phyloP scores from a whole-genome alignment of 805 yeast species.

The Saccharomycopsis oosterbeekiorum region DNA sequence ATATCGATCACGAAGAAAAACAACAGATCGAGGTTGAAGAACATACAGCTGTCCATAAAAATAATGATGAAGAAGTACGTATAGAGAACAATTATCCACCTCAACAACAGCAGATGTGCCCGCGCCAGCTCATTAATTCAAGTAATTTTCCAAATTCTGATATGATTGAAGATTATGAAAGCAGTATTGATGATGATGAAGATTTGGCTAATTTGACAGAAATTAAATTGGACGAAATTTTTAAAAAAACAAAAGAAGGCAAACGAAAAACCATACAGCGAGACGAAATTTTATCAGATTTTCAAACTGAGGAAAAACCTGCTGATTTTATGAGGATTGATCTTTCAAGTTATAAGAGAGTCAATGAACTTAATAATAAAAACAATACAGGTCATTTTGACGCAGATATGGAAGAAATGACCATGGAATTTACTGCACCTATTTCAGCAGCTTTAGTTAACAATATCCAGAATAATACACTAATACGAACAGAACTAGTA shows the following conservation, averaged over 20 bases:
- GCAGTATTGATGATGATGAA: conserved; percentile 3
- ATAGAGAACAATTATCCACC: neutral
- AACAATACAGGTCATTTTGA: neutral
- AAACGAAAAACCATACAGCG: conserved; percentile 7
- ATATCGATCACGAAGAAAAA: conserved; percentile 14
- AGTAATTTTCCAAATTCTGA: neutral
- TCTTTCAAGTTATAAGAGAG: neutral
- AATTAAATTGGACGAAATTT: conserved; percentile 12
- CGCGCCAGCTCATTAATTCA: conserved; percentile 21
- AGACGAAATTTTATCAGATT: neutral
- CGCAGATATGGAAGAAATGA: conserved; percentile 6
- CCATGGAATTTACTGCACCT: conserved; percentile 10
- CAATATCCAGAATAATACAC: neutral
- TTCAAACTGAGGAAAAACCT: neutral
- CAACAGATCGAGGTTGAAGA: neutral
- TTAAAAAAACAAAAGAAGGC: conserved; percentile 8
- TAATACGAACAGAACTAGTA: neutral
- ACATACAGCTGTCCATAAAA: neutral
- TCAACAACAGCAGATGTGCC: neutral
- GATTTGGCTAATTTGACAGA: conserved; percentile 18
- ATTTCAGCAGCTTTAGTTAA: neutral
- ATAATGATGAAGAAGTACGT: neutral
- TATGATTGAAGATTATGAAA: conserved; percentile 4
- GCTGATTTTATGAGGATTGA: conserved; percentile 4
- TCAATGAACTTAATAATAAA: neutral